A percentile compares a stretch with the other conserved stretches of the same genome.
Conservation (phyloP, 495 filamentous ascomycete genomes). For the Neurospora sp. region DNA sequence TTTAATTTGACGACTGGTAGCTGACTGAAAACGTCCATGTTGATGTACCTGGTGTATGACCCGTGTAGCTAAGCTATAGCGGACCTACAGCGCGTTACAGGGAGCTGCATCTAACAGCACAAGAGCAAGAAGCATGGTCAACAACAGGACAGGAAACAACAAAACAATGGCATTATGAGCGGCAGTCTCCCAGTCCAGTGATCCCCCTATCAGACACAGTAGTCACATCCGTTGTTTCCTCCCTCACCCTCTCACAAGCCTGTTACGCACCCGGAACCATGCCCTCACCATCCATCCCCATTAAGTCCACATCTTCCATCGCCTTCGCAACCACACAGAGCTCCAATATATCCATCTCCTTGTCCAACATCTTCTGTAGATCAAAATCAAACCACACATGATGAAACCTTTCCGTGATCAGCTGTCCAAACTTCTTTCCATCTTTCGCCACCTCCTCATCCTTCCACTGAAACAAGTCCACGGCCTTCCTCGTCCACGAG, state of each 20-base stretch:
- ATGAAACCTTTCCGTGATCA: slow-evolving; percentile 22
- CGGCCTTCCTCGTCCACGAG: slow-evolving; percentile 22
- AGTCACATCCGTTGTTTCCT: background rate
- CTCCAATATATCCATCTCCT: background rate
- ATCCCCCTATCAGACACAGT: background rate
- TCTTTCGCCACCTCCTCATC: slow-evolving; percentile 19
- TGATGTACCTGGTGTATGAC: background rate
- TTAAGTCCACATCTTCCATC: background rate
- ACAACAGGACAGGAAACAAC: background rate
- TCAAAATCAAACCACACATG: slow-evolving; percentile 31
- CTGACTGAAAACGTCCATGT: background rate
- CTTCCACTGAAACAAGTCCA: slow-evolving; percentile 33
- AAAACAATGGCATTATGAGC: too few relatives aligned
- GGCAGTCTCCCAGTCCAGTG: too few relatives aligned
- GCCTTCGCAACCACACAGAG: background rate
- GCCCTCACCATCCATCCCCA: too few relatives aligned
- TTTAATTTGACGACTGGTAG: background rate
- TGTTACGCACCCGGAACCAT: too few relatives aligned
- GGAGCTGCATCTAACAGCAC: background rate
- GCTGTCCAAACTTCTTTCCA: slow-evolving; percentile 18
- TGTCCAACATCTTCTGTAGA: slow-evolving; percentile 23
- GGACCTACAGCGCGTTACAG: background rate
- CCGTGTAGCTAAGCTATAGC: background rate
- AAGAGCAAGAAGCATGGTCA: background rate
- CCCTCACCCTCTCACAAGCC: background rate